A percentile compares a stretch with the other conserved stretches of the same genome.
These are phyloP conservation scores for Scytalidium sp. DNA, from an alignment of 2,329 filamentous ascomycete species.

Conservation along the genomic window DNA sequence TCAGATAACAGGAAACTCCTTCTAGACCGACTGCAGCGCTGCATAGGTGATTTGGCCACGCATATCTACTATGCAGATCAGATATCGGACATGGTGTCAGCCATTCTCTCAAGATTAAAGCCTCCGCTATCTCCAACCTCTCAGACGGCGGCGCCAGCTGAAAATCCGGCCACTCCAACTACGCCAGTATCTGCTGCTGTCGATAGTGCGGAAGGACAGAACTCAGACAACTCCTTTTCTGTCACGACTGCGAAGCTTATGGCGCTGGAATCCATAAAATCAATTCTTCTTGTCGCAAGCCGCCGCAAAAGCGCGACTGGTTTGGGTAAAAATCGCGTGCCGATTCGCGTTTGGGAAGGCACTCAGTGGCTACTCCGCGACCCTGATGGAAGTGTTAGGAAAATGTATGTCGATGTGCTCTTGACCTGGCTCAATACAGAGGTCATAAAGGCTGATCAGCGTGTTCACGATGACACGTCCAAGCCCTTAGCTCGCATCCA, in stretches of 20 bases:
- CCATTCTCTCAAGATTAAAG: conserved; percentile 75
- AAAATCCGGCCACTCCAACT: conserved; percentile 38
- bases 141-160: conserved; percentile 39
- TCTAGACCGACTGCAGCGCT: conserved; percentile 69
- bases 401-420: conserved; percentile 81
- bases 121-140: conserved; percentile 49
- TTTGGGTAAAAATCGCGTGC: conserved; percentile 71
- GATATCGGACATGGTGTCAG: conserved; percentile 87
- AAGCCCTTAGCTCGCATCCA: conserved; percentile 33
- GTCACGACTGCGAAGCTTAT: conserved; percentile 59
- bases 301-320: conserved; percentile 50
- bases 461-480: conserved; percentile 54
- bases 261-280: conserved; percentile 77
- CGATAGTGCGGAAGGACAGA: conserved; percentile 48
- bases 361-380: conserved; percentile 91
- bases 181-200: conserved; percentile 44
- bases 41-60: conserved; percentile 86
- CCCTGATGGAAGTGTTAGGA: conserved; percentile 71
- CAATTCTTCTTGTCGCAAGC: conserved; percentile 80
- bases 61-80: conserved; percentile 98
- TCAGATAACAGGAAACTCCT: conserved; percentile 57
- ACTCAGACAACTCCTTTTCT: conserved; percentile 58
- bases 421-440: conserved; percentile 83
- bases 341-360: conserved; percentile 88
- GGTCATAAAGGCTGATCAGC: conserved; percentile 64